Base-by-base conservation (phyloP, 805 yeast genomes). In the Blastobotrys chiropterorum region DNA sequence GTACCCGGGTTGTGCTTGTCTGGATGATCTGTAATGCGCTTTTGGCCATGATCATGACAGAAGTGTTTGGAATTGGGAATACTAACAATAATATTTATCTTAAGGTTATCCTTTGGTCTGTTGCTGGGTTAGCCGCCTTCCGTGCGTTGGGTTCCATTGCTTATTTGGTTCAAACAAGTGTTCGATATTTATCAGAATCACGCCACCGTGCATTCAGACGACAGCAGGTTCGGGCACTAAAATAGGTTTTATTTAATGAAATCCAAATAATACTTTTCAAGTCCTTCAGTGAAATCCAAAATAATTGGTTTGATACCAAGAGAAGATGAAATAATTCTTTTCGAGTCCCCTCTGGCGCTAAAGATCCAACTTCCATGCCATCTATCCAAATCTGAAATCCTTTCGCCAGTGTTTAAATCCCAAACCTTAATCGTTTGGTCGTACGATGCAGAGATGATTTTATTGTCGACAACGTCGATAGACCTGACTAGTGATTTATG, bases 1-100 rank as follows among this genome's bases (percentile, higher is more conserved):
- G 99, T 72, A 88, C 99, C 1, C 79, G 94, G 59, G 97, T 94
- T 49, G 99, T 94, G n/a, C 78, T 94, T 62, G 71, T 81, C n/a
- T 94, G 99, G 99, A 79, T 94, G 76, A 75, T 90, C 46, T 74
- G 86, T 22, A 94, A 94, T 66, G 71, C 89, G 62, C 71, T 90
- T 20, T 74, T 94, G 59, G 83, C 89, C 44, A 85, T 92, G 90
- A 81, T 94, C 5, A 84, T 94, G 68, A 79, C 90, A 14, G 95
- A 92, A 68, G 84, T 90, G 16, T 90, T 83, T 62, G 72, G 76
- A 5, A 79, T 90, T 2, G 83, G 82, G 49, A 78, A 85, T 41
- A 78, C 83, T 21, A 72, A 74, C 45, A 74, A 80, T 17, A 90
- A 94, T 72, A 79, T 78, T 50, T 94, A 94, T 66, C 72, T 92